Conservation (phyloP, 176 grass and related monocot species). For the Aegilops bicornis region DNA sequence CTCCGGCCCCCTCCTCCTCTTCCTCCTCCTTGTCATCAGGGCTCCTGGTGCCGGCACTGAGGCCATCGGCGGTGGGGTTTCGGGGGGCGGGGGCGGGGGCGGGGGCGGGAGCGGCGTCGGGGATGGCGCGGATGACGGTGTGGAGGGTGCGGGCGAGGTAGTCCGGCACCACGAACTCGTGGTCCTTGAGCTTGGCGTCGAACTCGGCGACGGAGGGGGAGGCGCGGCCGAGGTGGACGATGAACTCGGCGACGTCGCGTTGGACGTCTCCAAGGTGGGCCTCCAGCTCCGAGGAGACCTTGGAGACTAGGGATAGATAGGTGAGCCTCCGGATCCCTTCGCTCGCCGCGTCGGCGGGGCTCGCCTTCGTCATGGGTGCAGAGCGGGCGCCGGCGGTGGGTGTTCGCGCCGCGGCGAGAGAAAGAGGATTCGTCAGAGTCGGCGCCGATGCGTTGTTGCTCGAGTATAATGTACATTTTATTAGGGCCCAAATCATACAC, state of each 20-base stretch:
- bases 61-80: neutral
- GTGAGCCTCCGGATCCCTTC: slow-evolving; percentile 43
- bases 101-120: slow-evolving; percentile 8
- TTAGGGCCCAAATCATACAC: neutral
- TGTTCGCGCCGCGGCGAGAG: neutral
- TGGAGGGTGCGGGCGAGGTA: slow-evolving; percentile 54
- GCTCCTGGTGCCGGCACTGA: neutral
- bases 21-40: neutral
- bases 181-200: slow-evolving; percentile 26
- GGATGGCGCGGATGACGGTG: slow-evolving; percentile 56
- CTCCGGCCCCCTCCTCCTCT: neutral
- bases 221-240: slow-evolving; percentile 52
- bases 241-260: slow-evolving; percentile 49
- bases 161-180: slow-evolving; percentile 42
- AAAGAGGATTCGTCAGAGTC: neutral
- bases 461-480: neutral
- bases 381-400: neutral
- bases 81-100: neutral
- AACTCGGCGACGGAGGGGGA: slow-evolving; percentile 48
- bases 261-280: slow-evolving; percentile 40
- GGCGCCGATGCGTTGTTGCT: neutral
- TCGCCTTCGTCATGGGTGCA: slow-evolving; percentile 1
- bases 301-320: slow-evolving; percentile 54
- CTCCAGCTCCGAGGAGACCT: slow-evolving; percentile 58
- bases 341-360: neutral